Percentiles rank a stretch among this genome's conserved stretches.
phyloP scores from a whole-genome alignment of 1,284 basidiomycete genomes.

The Marasmius oreades region DNA sequence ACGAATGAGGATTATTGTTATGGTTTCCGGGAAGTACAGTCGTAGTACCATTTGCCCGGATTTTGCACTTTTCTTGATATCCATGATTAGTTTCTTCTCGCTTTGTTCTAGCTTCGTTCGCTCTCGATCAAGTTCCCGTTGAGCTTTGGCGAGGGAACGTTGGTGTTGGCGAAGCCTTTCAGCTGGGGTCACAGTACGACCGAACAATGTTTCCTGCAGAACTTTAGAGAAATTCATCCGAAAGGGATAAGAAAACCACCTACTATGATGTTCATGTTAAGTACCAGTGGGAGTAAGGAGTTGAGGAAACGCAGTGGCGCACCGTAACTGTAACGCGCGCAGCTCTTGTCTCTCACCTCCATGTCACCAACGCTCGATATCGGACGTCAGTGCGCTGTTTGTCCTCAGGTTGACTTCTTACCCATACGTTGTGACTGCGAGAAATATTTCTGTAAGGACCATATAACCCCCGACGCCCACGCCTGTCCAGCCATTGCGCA shows the following conservation, averaged over 20 bases:
- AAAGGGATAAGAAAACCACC: constrained; percentile 22
- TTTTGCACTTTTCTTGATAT: constrained; percentile 97
- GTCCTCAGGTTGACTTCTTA: constrained; percentile 58
- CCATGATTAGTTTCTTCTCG: constrained; percentile 89
- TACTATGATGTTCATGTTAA: constrained; percentile 80
- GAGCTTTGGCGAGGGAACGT: constrained; percentile 91
- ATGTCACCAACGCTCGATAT: constrained; percentile 35
- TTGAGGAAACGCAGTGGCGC: constrained; percentile 3
- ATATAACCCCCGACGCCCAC: constrained; percentile 58
- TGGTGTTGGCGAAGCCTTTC: constrained; percentile 97
- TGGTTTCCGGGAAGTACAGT: neutral
- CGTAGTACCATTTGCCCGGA: constrained; percentile 84
- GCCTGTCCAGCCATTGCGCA: constrained; percentile 36
- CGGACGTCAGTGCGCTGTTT: constrained; percentile 53
- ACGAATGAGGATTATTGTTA: constrained; percentile 15
- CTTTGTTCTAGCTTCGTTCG: constrained; percentile 92
- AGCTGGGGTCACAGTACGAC: constrained; percentile 90
- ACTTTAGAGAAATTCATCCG: constrained; percentile 6
- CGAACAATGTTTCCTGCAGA: constrained; percentile 87
- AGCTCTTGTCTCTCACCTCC: constrained; percentile 16
- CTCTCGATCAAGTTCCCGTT: constrained; percentile 96
- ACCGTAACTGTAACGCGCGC: neutral
- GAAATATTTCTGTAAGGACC: constrained; percentile 50
- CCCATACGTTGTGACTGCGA: constrained; percentile 60
- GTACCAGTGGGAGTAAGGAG: constrained; percentile 24